Evolutionary conservation across 2,329 filamentous ascomycete genomes (phyloP).

Genomic region (Coniochaeta sp.): DNA sequence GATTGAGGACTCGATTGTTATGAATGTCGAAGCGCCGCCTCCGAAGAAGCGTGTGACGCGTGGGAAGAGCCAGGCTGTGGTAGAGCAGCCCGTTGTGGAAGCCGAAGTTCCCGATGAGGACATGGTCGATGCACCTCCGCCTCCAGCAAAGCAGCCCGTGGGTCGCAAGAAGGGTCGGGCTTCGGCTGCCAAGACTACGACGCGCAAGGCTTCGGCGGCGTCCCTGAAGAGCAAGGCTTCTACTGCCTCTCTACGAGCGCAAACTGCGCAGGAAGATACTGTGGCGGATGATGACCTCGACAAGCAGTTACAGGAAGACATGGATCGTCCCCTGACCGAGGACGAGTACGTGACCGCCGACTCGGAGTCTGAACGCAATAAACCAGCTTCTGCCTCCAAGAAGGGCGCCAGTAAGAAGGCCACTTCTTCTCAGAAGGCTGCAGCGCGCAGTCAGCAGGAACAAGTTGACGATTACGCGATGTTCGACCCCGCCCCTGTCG

Average conservation of each 20-base stretch:
- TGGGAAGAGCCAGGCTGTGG: constrained; percentile 36
- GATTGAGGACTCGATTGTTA: constrained; percentile 40
- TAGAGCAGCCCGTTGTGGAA: constrained; percentile 27
- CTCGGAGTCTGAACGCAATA: constrained; percentile 36
- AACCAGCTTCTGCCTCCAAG: constrained; percentile 18
- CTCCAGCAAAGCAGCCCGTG: constrained; percentile 22
- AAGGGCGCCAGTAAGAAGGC: constrained; percentile 22
- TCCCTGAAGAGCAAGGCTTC: constrained; percentile 39
- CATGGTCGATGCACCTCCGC: constrained; percentile 25
- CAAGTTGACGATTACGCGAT: constrained; percentile 35
- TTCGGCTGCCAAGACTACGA: constrained; percentile 28
- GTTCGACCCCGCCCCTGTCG: constrained; percentile 41
- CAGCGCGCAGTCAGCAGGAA: constrained; percentile 19
- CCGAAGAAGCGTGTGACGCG: constrained; percentile 53
- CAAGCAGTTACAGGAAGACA: constrained; percentile 56
- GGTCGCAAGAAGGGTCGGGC: constrained; percentile 37
- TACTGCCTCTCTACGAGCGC: constrained; percentile 25
- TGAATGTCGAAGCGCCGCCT: constrained; percentile 39
- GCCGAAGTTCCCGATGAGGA: constrained; percentile 31
- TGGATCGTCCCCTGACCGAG: constrained; percentile 49
- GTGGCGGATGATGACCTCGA: constrained; percentile 60
- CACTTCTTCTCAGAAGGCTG: constrained; percentile 18
- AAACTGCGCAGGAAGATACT: too few species aligned
- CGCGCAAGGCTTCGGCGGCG: constrained; percentile 40
- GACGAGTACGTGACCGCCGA: constrained; percentile 42